Base-by-base conservation (phyloP, 108 stramenopile genomes). In the Nitzschia palea region DNA sequence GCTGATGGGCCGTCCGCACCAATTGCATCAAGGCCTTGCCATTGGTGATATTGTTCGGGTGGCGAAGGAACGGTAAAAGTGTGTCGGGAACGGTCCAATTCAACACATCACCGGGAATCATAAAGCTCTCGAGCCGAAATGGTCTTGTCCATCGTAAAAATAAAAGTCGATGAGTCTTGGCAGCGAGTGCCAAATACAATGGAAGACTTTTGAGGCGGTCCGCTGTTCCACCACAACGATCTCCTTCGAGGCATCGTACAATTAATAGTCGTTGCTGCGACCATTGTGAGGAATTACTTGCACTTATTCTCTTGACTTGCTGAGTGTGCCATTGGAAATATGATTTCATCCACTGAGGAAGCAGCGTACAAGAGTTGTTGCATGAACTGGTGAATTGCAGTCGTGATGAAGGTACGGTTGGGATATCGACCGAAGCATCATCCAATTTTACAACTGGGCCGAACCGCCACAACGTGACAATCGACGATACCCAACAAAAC, bases 191-290 rank as follows among this genome's bases (percentile, higher is more conserved):
- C 9, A 83, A 35, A 45, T 68, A 76, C 8, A 79, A 52, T 34
- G 82, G 79, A 36, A 83, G 26, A 4, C 74, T 20, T 36, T 71
- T 79, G 27, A 83, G 62, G 6, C 82, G 82, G 62, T 83, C 82
- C 8, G 81, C 54, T 3, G 73, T 71, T 8, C 81, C 81, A n/a
- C 81, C 81, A 22, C 81, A 82, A 27, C 67, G 50, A 45, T 67
- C 70, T 12, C 28, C 50, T 9, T 52, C 40, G 0, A 77, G n/a
- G 54, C 82, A 83, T 20, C 35, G 56, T 70, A 83, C 73, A n/a
- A 83, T 18, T 12, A 79, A 29, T 51, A 64, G 71, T 28, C 44
- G 43, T 12, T 61, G 64, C 5, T 53, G 22, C 34, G n/a, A 28
- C 82, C 78, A 79, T 17, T 76, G 63, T 4, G 17, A 50, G 26